Conservation (phyloP, 2,329 filamentous ascomycete species). For the Arthrobotrys musiformis region DNA sequence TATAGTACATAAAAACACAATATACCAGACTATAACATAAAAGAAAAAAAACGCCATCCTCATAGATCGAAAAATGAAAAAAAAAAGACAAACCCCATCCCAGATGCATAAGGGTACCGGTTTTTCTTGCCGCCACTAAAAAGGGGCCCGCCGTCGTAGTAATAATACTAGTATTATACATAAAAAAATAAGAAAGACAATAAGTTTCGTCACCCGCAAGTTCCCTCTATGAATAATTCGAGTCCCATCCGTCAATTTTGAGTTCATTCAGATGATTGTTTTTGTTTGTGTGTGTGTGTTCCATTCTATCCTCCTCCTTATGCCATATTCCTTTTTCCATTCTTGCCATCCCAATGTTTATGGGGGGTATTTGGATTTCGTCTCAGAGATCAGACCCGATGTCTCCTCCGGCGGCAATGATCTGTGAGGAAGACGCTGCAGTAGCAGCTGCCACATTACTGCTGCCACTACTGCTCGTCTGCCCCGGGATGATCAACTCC, state of each 20-base stretch:
- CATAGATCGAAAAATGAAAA: constrained; percentile 24
- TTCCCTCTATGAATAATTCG: constrained; percentile 7
- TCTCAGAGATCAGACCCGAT: constrained; percentile 21
- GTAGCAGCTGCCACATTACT: constrained; percentile 19
- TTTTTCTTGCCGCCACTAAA: constrained; percentile 21
- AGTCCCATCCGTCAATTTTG: constrained; percentile 4
- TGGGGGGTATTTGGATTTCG: not conserved
- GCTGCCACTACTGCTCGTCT: constrained; percentile 55
- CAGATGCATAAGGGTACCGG: constrained; percentile 39
- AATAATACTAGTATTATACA: constrained; percentile 42
- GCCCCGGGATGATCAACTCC: constrained; percentile 76
- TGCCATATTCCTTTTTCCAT: not conserved
- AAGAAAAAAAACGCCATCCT: constrained; percentile 47
- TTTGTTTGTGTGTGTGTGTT: not conserved
- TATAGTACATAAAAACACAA: constrained; percentile 40
- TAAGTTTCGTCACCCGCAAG: constrained; percentile 5
- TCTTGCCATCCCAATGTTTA: not conserved
- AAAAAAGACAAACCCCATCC: constrained; percentile 26
- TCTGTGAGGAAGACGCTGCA: constrained; percentile 18
- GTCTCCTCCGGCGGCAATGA: constrained; percentile 43
- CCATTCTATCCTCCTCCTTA: constrained; percentile 20
- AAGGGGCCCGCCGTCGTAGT: not conserved
- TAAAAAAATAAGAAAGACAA: constrained; percentile 6
- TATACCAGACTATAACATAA: constrained; percentile 7
- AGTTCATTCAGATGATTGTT: constrained; percentile 1